Conservation (phyloP, 139 green algal species). For the Chlamydomonas eustigma region DNA sequence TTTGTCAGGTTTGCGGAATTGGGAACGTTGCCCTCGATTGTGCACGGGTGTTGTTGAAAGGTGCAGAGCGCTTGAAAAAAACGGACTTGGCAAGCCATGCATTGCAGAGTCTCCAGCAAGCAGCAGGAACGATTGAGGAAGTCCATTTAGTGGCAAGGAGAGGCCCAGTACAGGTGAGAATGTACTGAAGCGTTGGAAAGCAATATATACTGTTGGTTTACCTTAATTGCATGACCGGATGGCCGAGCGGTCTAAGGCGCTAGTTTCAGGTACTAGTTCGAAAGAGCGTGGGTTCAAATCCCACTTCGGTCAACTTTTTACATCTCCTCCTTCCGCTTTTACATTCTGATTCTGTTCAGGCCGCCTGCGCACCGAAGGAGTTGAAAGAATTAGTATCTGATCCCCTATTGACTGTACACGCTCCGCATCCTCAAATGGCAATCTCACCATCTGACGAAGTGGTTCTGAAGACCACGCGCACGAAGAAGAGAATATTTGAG, state of each 20-base stretch:
- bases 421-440: too few species aligned
- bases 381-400: too few species aligned
- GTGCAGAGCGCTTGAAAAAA: slow-evolving; percentile 29
- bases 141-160: too few species aligned
- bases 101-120: background rate
- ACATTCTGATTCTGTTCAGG: too few species aligned
- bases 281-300: slow-evolving; percentile 19
- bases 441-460: too few species aligned
- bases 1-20: slow-evolving; percentile 25
- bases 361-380: too few species aligned
- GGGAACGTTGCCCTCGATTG: slow-evolving; percentile 95
- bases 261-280: slow-evolving; percentile 11
- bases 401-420: too few species aligned
- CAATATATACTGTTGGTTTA: background rate
- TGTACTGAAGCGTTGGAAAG: too few species aligned
- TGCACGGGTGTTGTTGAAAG: slow-evolving; percentile 70
- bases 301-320: slow-evolving; percentile 5
- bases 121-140: background rate
- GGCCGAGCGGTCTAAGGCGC: slow-evolving; percentile 15
- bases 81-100: slow-evolving; percentile 81
- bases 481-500: too few species aligned
- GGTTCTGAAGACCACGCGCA: too few species aligned
- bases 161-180: too few species aligned
- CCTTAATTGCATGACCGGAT: background rate
- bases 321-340: too few species aligned